A percentile compares a stretch with the other conserved stretches of the same genome.
Conservation (phyloP, 1,284 basidiomycete genomes). For the Pterulicium gracile region DNA sequence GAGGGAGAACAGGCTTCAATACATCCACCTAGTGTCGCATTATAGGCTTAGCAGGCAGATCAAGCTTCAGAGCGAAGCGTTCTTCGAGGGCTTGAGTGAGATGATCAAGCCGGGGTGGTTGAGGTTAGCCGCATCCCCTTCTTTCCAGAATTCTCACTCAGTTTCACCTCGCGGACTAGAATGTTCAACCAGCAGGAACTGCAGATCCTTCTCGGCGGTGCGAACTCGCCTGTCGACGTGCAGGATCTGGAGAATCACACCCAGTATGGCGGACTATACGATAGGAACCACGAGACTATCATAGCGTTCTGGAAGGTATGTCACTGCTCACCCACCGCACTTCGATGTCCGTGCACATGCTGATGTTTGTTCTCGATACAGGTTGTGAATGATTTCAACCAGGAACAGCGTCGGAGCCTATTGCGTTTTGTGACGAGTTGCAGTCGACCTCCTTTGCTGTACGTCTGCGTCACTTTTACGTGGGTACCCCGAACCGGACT, state of each 20-base stretch:
- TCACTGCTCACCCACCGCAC: slow-evolving; percentile 7
- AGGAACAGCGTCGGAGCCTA: slow-evolving; percentile 61
- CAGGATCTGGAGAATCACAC: slow-evolving; percentile 70
- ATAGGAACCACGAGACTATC: slow-evolving; percentile 62
- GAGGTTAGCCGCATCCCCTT: slow-evolving; percentile 32
- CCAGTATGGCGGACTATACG: slow-evolving; percentile 69
- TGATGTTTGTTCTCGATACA: slow-evolving; percentile 18
- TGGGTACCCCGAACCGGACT: too few species aligned
- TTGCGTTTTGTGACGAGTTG: slow-evolving; percentile 88
- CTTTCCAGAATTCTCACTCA: slow-evolving; percentile 3
- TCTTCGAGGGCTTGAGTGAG: slow-evolving; percentile 80
- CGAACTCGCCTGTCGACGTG: slow-evolving; percentile 74
- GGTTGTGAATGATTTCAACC: slow-evolving; percentile 65
- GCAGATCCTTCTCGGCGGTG: slow-evolving; percentile 77
- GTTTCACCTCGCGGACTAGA: slow-evolving; percentile 27
- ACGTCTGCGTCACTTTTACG: slow-evolving; percentile 23
- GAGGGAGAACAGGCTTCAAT: slow-evolving; percentile 79
- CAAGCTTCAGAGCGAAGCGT: slow-evolving; percentile 72
- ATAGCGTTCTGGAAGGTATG: slow-evolving; percentile 66
- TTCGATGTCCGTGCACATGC: neutral
- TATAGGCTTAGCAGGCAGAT: slow-evolving; percentile 89
- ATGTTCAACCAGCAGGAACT: slow-evolving; percentile 96
- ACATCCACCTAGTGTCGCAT: slow-evolving; percentile 86
- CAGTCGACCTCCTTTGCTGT: slow-evolving; percentile 79
- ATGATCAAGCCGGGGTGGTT: slow-evolving; percentile 89